phyloP scores from a whole-genome alignment of 306 rosid species.

The Malus asiatica region DNA sequence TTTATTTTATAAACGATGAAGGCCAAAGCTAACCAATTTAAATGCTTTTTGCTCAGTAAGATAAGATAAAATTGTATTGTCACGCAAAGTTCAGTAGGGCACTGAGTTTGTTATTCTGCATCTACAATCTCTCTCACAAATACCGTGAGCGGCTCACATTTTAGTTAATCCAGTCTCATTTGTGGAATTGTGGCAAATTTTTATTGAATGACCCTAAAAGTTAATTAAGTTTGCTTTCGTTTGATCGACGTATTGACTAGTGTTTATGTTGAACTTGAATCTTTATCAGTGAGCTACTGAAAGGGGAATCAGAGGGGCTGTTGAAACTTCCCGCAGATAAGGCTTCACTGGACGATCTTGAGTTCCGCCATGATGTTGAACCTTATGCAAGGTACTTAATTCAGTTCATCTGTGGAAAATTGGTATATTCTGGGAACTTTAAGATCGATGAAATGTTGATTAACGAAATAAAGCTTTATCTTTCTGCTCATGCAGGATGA shows the following conservation, averaged over 20 bases:
- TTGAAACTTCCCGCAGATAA: slow-evolving; percentile 70
- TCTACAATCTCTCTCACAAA: no score
- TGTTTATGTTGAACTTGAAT: not conserved
- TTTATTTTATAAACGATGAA: no score
- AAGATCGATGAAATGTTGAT: not conserved
- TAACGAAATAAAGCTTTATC: not conserved
- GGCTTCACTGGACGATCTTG: slow-evolving; percentile 49
- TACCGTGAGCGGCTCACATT: no score
- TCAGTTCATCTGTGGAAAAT: not conserved
- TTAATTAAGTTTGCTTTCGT: not conserved
- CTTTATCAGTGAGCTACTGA: slow-evolving; percentile 48
- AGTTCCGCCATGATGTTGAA: slow-evolving; percentile 46
- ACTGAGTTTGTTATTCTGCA: no score
- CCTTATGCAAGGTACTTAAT: slow-evolving; percentile 51
- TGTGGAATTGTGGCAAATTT: no score
- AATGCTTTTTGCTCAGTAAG: no score
- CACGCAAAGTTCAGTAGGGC: no score
- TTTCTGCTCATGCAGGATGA: slow-evolving; percentile 38
- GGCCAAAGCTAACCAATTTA: not conserved
- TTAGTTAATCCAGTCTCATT: no score
- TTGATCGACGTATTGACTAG: not conserved
- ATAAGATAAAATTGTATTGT: no score
- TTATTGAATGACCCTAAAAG: no score
- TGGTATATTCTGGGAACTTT: not conserved
- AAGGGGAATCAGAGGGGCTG: slow-evolving; percentile 38